Conservation (phyloP, 2,329 filamentous ascomycete species). For the Metarhizium humberi region DNA sequence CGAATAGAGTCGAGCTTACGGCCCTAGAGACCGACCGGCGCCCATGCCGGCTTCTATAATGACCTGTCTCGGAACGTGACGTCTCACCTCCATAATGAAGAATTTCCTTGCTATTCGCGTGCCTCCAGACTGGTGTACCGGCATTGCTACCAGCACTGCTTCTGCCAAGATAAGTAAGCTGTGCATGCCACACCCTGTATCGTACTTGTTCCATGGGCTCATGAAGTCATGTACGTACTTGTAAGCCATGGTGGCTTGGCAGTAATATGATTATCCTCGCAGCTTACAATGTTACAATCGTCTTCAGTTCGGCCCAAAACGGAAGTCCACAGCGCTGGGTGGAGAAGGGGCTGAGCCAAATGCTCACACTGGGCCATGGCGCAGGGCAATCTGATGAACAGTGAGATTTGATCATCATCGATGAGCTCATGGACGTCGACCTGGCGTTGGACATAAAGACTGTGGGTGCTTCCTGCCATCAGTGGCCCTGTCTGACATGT, state of each 20-base stretch:
- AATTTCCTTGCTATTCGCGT: neutral
- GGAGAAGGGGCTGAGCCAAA: neutral
- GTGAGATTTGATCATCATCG: neutral
- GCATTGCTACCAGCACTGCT: neutral
- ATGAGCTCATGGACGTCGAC: neutral
- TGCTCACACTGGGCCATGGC: neutral
- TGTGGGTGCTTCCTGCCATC: neutral
- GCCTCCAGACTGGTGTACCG: neutral
- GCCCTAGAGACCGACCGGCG: slow-evolving; percentile 68
- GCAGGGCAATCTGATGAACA: neutral
- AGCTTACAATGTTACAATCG: neutral
- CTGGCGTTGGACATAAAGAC: neutral
- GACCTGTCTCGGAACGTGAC: slow-evolving; percentile 27
- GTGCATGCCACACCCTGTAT: too few species aligned
- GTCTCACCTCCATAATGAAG: slow-evolving; percentile 6
- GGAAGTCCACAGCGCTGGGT: neutral
- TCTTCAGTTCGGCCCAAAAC: neutral
- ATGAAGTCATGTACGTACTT: neutral
- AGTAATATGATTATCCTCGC: neutral
- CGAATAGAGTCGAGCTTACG: slow-evolving; percentile 52
- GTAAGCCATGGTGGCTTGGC: neutral
- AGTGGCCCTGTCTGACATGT: neutral
- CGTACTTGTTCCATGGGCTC: too few species aligned
- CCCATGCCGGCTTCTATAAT: slow-evolving; percentile 51
- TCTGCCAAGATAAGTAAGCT: too few species aligned